Evolutionary conservation across 306 rosid species (phyloP).

Genomic region (Carpinus fangiana): DNA sequence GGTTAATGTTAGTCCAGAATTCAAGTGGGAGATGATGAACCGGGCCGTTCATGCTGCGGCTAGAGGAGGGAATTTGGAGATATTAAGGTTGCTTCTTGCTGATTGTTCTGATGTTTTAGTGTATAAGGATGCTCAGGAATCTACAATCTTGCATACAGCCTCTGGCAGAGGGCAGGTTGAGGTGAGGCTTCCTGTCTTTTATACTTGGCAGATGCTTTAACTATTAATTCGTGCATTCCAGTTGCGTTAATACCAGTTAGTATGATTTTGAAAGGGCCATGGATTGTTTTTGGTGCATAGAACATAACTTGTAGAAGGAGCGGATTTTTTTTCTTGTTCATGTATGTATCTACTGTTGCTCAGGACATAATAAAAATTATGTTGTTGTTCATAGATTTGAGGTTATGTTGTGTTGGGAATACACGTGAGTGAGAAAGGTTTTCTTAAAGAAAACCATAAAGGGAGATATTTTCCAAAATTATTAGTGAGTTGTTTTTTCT

Average conservation of each 20-base stretch:
- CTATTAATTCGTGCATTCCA: not conserved
- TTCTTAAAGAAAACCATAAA: not conserved
- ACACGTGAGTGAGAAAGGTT: not conserved
- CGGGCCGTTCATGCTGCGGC: conserved; percentile 82
- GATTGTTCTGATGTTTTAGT: conserved; percentile 42
- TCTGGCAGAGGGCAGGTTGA: conserved; percentile 84
- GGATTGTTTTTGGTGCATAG: not conserved
- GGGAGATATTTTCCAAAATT: not conserved
- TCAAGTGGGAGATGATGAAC: conserved; percentile 69
- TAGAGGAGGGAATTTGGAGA: conserved; percentile 86
- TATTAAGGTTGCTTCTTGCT: conserved; percentile 53
- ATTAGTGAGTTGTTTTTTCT: not conserved
- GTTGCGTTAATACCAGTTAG: conserved; percentile 5
- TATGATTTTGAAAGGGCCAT: not conserved
- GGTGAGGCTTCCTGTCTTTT: conserved; percentile 43
- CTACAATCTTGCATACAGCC: conserved; percentile 68
- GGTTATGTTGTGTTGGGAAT: not conserved
- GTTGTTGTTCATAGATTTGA: not conserved
- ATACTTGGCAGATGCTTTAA: not conserved
- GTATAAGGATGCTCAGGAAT: conserved; percentile 65
- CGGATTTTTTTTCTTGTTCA: not conserved
- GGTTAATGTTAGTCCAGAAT: conserved; percentile 37
- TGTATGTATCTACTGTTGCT: not conserved
- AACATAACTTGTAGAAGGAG: not conserved
- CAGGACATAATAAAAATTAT: not conserved